These are phyloP conservation scores for Handroanthus guayacan DNA, from an alignment of 257 asterid species.

Conservation along the genomic window DNA sequence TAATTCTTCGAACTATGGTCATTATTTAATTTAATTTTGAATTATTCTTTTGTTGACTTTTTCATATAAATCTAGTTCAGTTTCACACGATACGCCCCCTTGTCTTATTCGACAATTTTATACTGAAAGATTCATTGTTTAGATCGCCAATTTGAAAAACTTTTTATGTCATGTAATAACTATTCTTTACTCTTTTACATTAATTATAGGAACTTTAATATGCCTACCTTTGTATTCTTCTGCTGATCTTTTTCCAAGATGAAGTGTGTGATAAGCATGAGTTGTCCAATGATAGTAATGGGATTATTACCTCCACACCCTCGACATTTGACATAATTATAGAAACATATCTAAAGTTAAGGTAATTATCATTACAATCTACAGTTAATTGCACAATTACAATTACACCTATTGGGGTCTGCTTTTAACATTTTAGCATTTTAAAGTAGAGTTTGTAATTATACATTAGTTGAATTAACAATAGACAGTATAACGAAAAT, in stretches of 20 bases:
- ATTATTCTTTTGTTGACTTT: conserved; percentile 28
- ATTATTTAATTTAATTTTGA: not conserved
- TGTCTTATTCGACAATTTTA: conserved; percentile 1
- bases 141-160: not conserved
- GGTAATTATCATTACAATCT: too few species aligned
- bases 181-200: not conserved
- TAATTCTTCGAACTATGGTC: not conserved
- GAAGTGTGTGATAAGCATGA: not conserved
- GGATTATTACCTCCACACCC: too few species aligned
- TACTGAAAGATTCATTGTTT: conserved; percentile 1
- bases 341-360: too few species aligned
- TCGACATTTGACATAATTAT: too few species aligned
- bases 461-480: too few species aligned
- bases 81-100: not conserved
- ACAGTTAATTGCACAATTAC: too few species aligned
- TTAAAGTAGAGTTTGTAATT: too few species aligned
- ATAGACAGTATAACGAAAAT: too few species aligned
- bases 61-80: not conserved
- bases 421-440: too few species aligned
- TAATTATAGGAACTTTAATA: not conserved
- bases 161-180: not conserved
- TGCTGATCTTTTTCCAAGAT: not conserved
- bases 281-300: not conserved
- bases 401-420: too few species aligned
- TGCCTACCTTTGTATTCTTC: conserved; percentile 9